These are phyloP conservation scores for Chaetomium strumarium DNA, from an alignment of 2,329 filamentous ascomycete species.

Conservation along the genomic window DNA sequence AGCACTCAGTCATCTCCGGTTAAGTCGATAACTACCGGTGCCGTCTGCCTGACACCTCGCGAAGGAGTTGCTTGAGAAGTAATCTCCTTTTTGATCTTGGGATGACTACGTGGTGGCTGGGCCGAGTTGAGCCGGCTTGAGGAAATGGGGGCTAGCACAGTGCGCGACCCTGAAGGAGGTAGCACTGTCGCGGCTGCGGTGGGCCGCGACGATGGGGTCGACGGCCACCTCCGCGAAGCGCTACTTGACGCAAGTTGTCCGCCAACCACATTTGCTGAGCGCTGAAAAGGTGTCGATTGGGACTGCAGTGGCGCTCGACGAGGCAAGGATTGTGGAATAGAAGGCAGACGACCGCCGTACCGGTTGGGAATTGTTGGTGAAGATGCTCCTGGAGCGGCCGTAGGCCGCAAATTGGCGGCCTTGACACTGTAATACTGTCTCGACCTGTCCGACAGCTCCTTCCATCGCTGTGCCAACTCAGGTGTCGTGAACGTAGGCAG, in stretches of 20 bases:
- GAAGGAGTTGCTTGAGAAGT: background rate
- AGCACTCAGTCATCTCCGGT: slow-evolving; percentile 12
- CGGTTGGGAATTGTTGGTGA: background rate
- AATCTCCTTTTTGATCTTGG: background rate
- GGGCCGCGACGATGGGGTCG: background rate
- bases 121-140: slow-evolving; percentile 8
- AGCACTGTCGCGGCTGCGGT: background rate
- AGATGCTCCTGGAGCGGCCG: background rate
- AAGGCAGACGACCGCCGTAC: background rate
- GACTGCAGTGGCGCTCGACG: background rate
- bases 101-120: background rate
- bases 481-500: background rate
- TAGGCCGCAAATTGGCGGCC: background rate
- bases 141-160: slow-evolving; percentile 6
- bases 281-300: background rate
- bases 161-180: background rate
- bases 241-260: background rate
- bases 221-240: background rate
- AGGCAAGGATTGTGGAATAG: background rate
- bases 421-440: background rate
- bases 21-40: slow-evolving; percentile 13
- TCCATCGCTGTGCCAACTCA: background rate
- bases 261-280: background rate
- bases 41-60: background rate
- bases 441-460: background rate